phyloP scores from a whole-genome alignment of 257 asterid genomes.

The Salvia rosmarinus region DNA sequence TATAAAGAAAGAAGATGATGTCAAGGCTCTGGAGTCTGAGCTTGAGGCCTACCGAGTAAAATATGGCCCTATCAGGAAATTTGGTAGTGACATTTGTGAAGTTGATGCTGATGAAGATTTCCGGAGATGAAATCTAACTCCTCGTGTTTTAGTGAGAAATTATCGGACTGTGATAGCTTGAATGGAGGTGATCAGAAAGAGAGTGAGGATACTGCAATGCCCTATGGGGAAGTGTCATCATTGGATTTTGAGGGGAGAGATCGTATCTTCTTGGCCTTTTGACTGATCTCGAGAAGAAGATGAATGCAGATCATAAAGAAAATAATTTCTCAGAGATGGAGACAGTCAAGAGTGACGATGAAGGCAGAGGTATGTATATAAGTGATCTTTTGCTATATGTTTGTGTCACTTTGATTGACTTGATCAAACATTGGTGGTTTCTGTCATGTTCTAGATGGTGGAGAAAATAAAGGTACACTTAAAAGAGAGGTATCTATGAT shows the following conservation, averaged over 20 bases:
- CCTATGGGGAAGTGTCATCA: constrained; percentile 41
- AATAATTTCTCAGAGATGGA: constrained; percentile 26
- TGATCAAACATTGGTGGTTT: background rate
- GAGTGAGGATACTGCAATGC: constrained; percentile 25
- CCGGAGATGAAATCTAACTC: constrained; percentile 54
- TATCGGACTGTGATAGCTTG: constrained; percentile 51
- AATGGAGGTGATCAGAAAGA: constrained; percentile 41
- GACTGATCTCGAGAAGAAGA: constrained; percentile 51
- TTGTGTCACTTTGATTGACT: background rate
- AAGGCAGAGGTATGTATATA: constrained; percentile 41
- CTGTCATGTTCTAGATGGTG: constrained; percentile 32
- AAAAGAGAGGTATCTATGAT: constrained; percentile 61
- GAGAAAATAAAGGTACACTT: constrained; percentile 42
- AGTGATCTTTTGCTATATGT: background rate
- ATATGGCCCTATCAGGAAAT: constrained; percentile 52
- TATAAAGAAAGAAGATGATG: constrained; percentile 64
- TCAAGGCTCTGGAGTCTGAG: constrained; percentile 60
- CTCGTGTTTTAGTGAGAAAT: constrained; percentile 45
- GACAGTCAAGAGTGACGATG: constrained; percentile 34
- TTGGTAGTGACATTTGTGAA: constrained; percentile 68
- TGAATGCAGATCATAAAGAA: constrained; percentile 42
- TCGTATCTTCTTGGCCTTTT: constrained; percentile 53
- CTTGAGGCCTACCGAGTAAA: constrained; percentile 60
- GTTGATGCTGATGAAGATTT: constrained; percentile 70
- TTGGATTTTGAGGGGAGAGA: constrained; percentile 61